Evolutionary conservation across 2,329 filamentous ascomycete species (phyloP).

Genomic region (Fusarium albidum): DNA sequence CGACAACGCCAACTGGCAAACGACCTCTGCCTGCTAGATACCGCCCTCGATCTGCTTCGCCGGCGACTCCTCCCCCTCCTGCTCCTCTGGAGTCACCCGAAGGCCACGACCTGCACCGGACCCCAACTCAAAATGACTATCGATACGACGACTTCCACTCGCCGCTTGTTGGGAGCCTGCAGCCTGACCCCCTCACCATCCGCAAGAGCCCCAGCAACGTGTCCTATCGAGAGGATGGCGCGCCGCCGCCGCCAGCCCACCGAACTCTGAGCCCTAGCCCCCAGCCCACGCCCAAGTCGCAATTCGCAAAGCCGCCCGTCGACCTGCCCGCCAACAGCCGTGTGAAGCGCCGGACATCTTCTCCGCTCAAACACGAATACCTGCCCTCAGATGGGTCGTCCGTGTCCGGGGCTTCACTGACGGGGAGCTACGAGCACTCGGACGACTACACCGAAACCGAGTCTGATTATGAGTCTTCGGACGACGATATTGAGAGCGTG

Average conservation of each 20-base stretch:
- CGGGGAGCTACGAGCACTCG: constrained; percentile 57
- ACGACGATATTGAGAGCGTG: constrained; percentile 66
- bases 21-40: constrained; percentile 38
- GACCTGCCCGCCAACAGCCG: constrained; percentile 54
- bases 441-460: constrained; percentile 57
- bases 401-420: constrained; percentile 65
- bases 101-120: constrained; percentile 42
- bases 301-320: constrained; percentile 50
- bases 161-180: constrained; percentile 48
- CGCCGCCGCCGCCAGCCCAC: constrained; percentile 64
- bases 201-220: constrained; percentile 44
- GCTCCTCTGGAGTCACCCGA: constrained; percentile 37
- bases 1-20: no score
- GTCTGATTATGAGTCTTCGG: constrained; percentile 57
- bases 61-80: constrained; percentile 39
- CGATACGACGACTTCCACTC: constrained; percentile 40
- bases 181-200: constrained; percentile 48
- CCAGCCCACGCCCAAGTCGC: constrained; percentile 40
- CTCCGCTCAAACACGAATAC: constrained; percentile 96
- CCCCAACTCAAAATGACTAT: constrained; percentile 47
- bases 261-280: constrained; percentile 48
- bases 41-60: constrained; percentile 33
- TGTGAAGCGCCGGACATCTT: constrained; percentile 80
- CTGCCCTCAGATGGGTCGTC: constrained; percentile 79
- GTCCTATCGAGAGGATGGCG: constrained; percentile 60